Base-by-base conservation (phyloP, 2,329 filamentous ascomycete species). In the Penicillium sp. region DNA sequence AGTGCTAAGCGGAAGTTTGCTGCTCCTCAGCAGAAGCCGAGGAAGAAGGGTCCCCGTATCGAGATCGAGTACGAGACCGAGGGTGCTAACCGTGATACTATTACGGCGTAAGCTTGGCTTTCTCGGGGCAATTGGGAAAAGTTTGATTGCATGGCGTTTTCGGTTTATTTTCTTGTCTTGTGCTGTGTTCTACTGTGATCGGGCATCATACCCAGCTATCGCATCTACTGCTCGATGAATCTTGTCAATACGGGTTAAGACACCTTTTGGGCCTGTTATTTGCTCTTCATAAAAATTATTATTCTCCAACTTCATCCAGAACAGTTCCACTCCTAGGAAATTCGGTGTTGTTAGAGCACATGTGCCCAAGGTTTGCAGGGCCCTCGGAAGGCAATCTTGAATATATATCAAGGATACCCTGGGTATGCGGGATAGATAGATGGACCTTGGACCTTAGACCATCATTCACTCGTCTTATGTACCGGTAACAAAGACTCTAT, bases 31-130 rank as follows among this genome's bases (percentile, higher is more conserved):
- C 67, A 79, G 15, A 84, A 83, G 68, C 78, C 82, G 20, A 79
- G 80, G 67, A 86, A 86, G 78, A 86, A 85, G 76, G 75, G 79
- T 75, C 85, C 78, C 74, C 86, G 66, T 74, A 85, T 81, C 81
- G 85, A 91, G 77, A 90, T 90, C 73, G 89, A 93, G 76, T 89
- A 90, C 71, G 89, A 92, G 75, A 84, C 88, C 55, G 88, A 90
- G 74, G 80, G 80, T 52, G 84, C 84, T 66, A 80, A 78, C 44
- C 77, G 79, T 61, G 79, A 82, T 64, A 75, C 75, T 54, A 56
- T 80, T 56, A 64, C 76, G 64, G 75, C 74, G 43, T 78, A 67
- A 67, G 50, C 35, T 49, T 54, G 35, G 52, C 41, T 26, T 53
- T 49, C 20, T 35, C 46, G n/a, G 35, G 46, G 45, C 18, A 25